phyloP scores from a whole-genome alignment of 176 grass and related monocot genomes.

The Bromus sterilis region DNA sequence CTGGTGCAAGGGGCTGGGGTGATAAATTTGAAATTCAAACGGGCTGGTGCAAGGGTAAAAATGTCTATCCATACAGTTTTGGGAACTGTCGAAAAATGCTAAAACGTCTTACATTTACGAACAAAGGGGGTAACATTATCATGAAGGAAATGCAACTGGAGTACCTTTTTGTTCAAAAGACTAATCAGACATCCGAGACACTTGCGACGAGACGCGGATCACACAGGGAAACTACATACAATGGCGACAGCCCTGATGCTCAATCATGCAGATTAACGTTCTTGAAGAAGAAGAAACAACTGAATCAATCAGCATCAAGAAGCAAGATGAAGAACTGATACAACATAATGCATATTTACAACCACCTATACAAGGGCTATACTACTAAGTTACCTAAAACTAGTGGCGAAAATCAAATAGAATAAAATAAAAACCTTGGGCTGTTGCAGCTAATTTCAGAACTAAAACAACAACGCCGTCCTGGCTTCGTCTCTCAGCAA shows the following conservation, averaged over 20 bases:
- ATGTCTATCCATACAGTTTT: too few relatives aligned
- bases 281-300: background rate
- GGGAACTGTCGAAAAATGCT: too few relatives aligned
- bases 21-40: too few relatives aligned
- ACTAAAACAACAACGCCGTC: constrained; percentile 13
- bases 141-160: too few relatives aligned
- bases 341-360: constrained; percentile 28
- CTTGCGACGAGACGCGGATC: background rate
- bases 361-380: constrained; percentile 8
- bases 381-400: constrained; percentile 10
- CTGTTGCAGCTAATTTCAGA: constrained; percentile 4
- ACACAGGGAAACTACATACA: background rate
- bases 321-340: constrained; percentile 17
- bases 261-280: background rate
- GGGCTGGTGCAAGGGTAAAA: too few relatives aligned
- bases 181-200: background rate
- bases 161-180: background rate
- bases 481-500: constrained; percentile 43
- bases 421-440: background rate
- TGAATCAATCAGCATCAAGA: constrained; percentile 11
- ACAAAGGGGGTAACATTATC: too few relatives aligned
- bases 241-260: background rate
- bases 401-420: background rate
- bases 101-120: too few relatives aligned
- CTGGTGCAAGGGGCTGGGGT: too few relatives aligned